Evolutionary conservation across 441 rosid species (phyloP), one percentile per base, ranked within the genome.

Genomic region (Erodium texanum): DNA sequence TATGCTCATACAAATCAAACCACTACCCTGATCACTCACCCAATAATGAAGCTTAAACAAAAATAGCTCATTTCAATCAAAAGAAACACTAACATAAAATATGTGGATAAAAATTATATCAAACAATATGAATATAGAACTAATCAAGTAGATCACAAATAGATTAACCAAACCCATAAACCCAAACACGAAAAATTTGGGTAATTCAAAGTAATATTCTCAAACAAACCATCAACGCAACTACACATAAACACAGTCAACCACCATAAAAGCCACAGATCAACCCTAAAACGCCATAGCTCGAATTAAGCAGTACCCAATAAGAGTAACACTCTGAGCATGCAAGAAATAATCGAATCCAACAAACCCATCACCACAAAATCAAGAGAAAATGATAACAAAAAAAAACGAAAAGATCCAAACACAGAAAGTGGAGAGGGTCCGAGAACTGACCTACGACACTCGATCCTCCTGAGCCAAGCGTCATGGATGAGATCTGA

Each of bases 401-500:
- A n/a, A n/a, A n/a, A n/a, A n/a, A 68, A 14, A 71, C 50, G 48
- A 41, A 3, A 41, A 41, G 73, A 77, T 75, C 70, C 48, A 41
- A 41, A 9, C 2, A 10, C 15, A 11, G 14, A 12, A 41, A 41
- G 15, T 34, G 15, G 9, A 18, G 38, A 14, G 36, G n/a, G 29
- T 19, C 52, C 56, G 63, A 61, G 63, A 66, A 68, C 84, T 80
- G 43, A 90, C 98, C 98, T 66, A 92, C 98, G 78, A 90, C 96
- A 78, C 96, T 84, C 58, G 98, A 92, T 92, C 93, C 98, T 80
- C 90, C 98, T 45, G 98, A 89, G 83, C 96, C 93, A 76, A 92
- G 93, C 84, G 96, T 86, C 98, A 92, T 92, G 82, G 78, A 20
- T 71, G 70, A 69, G 77, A 86, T 85, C 89, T 82, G 83, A 79